These are phyloP conservation scores for Singerocomus inundabilis DNA, from an alignment of 1,284 basidiomycete genomes.

Conservation along the genomic window DNA sequence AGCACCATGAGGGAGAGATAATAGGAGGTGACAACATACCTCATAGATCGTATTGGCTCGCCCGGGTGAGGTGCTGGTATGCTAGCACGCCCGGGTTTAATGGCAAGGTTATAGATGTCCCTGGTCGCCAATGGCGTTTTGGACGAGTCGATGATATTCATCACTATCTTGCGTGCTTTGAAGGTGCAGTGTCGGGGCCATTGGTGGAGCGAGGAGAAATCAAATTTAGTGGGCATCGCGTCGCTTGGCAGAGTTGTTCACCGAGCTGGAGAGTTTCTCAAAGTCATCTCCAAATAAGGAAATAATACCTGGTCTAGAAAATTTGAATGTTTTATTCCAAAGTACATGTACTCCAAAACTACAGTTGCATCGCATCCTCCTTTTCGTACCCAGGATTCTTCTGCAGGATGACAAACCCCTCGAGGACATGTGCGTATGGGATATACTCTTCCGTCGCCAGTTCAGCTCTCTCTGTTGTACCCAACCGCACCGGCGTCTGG, in stretches of 20 bases:
- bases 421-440: constrained; percentile 84
- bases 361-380: constrained; percentile 79
- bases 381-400: constrained; percentile 86
- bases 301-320: neutral
- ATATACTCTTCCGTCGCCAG: constrained; percentile 97
- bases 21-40: constrained; percentile 39
- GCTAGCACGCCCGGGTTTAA: constrained; percentile 6
- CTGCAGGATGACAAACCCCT: constrained; percentile 86
- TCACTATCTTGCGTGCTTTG: constrained; percentile 23
- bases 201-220: constrained; percentile 25
- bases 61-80: constrained; percentile 39
- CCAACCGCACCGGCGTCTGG: constrained; percentile 91
- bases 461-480: constrained; percentile 92
- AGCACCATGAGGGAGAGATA: too few relatives aligned
- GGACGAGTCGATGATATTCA: constrained; percentile 24
- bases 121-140: constrained; percentile 27
- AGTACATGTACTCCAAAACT: constrained; percentile 25
- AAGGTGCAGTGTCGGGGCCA: constrained; percentile 29
- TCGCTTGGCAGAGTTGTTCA: neutral
- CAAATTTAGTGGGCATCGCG: constrained; percentile 18
- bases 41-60: constrained; percentile 52
- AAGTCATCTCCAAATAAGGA: constrained; percentile 2
- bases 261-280: neutral
- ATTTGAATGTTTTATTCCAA: constrained; percentile 1
- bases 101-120: constrained; percentile 28